Percentiles rank a stretch among this genome's conserved stretches.
Evolutionary conservation across 164 flowering plant genomes (phyloP).

Genomic region (Stephania cephalantha): DNA sequence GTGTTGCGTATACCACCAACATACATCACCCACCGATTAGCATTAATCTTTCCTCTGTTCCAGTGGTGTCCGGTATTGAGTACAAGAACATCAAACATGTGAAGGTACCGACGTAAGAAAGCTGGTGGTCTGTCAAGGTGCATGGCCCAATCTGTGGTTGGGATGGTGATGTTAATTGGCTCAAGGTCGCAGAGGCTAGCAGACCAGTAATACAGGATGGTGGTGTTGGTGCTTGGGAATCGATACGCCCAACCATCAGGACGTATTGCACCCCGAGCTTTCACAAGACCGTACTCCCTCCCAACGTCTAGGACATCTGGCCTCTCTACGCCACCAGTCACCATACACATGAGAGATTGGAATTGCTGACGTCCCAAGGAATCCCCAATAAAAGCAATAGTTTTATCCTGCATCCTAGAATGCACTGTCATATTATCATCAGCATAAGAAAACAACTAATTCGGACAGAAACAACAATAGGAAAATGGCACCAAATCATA

Average conservation of each 20-base stretch:
- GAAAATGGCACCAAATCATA: neutral
- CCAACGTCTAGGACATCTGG: constrained; percentile 59
- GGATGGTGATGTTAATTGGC: constrained; percentile 36
- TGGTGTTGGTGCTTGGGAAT: constrained; percentile 59
- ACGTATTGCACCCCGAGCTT: constrained; percentile 46
- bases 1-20: constrained; percentile 56
- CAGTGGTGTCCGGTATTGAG: constrained; percentile 89
- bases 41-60: constrained; percentile 72
- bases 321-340: constrained; percentile 52
- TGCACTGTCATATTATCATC: constrained; percentile 4
- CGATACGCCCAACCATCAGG: constrained; percentile 85
- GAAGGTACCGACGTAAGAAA: constrained; percentile 42
- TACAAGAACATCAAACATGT: constrained; percentile 50
- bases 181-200: constrained; percentile 63
- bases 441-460: neutral
- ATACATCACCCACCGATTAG: constrained; percentile 71
- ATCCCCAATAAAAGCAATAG: constrained; percentile 77
- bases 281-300: constrained; percentile 52
- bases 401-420: constrained; percentile 66
- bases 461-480: neutral
- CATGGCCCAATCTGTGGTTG: constrained; percentile 55
- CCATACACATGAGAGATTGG: constrained; percentile 86
- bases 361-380: constrained; percentile 80
- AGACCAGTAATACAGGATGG: constrained; percentile 87
- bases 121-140: constrained; percentile 78